Conservation (phyloP, 345 rosid genomes). For the thale cress (Arabidopsis thaliana) region DNA sequence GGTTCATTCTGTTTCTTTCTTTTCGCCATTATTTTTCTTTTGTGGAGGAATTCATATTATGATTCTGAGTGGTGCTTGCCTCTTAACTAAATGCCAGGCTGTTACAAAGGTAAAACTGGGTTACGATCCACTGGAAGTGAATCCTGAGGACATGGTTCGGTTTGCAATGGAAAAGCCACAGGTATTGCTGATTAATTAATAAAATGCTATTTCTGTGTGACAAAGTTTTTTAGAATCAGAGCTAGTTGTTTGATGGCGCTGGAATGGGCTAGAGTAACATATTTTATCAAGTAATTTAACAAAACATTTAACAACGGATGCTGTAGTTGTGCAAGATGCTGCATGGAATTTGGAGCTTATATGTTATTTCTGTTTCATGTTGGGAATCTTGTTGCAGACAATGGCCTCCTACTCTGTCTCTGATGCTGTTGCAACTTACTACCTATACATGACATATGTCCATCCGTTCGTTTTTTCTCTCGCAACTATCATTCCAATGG, state of each 20-base stretch:
- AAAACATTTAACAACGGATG: constrained; percentile 9
- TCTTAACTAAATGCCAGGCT: constrained; percentile 60
- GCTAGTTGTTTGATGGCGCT: constrained; percentile 20
- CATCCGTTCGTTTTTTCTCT: constrained; percentile 97
- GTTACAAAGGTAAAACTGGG: constrained; percentile 97
- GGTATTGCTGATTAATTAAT: constrained; percentile 52
- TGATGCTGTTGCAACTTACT: constrained; percentile 97
- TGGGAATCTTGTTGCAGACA: constrained; percentile 60
- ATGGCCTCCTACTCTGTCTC: constrained; percentile 99
- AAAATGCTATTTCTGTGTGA: constrained; percentile 27
- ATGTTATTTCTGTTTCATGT: constrained; percentile 35
- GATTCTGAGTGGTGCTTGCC: constrained; percentile 18
- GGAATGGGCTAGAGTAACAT: constrained; percentile 28
- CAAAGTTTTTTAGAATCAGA: neutral
- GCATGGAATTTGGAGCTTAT: constrained; percentile 20
- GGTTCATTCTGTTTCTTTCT: constrained; percentile 52
- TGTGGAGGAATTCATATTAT: constrained; percentile 10
- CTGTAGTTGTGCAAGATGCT: constrained; percentile 23
- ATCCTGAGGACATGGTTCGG: constrained; percentile 99
- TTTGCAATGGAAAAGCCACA: constrained; percentile 95
- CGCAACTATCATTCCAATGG: constrained; percentile 96
- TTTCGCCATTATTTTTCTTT: constrained; percentile 23
- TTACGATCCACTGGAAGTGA: constrained; percentile 94
- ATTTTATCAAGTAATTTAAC: constrained; percentile 21
- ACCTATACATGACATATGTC: constrained; percentile 95